Conservation (phyloP, 495 filamentous ascomycete genomes). For the Bryoglossum gracile region DNA sequence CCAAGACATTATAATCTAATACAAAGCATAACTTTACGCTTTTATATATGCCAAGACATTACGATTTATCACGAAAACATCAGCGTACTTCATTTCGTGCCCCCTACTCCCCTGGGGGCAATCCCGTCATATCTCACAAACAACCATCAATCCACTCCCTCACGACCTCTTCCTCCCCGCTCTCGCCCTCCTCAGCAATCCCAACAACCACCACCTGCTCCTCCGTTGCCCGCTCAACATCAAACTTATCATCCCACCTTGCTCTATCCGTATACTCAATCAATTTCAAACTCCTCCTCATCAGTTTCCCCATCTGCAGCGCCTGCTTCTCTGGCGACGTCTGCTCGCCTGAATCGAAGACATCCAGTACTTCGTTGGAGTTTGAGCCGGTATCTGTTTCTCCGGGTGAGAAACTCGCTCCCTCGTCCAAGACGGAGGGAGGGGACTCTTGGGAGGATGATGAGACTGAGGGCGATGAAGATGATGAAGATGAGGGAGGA, state of each 20-base stretch:
- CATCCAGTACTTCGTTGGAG: no score
- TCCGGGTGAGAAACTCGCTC: neutral
- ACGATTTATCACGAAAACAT: no score
- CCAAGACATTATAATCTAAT: no score
- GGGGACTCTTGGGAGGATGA: neutral
- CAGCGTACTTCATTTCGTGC: no score
- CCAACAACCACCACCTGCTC: slow-evolving; percentile 6
- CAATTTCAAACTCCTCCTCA: slow-evolving; percentile 19
- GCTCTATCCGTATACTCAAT: slow-evolving; percentile 19
- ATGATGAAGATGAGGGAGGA: neutral
- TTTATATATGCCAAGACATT: no score
- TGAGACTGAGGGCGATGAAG: neutral
- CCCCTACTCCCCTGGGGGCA: no score
- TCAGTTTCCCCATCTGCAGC: slow-evolving; percentile 16
- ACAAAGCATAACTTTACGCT: no score
- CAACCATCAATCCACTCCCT: slow-evolving; percentile 12
- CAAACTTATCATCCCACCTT: slow-evolving; percentile 15
- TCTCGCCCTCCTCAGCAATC: neutral
- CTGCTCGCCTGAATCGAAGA: no score
- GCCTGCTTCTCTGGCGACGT: slow-evolving; percentile 8
- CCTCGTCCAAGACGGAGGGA: neutral
- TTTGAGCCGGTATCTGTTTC: neutral
- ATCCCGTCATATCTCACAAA: neutral
- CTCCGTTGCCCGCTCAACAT: slow-evolving; percentile 10
- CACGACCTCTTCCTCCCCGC: slow-evolving; percentile 5